Percentiles rank a stretch among this genome's conserved stretches.
Evolutionary conservation across 2,329 filamentous ascomycete genomes (phyloP).

Genomic region (Diplodia mutila): DNA sequence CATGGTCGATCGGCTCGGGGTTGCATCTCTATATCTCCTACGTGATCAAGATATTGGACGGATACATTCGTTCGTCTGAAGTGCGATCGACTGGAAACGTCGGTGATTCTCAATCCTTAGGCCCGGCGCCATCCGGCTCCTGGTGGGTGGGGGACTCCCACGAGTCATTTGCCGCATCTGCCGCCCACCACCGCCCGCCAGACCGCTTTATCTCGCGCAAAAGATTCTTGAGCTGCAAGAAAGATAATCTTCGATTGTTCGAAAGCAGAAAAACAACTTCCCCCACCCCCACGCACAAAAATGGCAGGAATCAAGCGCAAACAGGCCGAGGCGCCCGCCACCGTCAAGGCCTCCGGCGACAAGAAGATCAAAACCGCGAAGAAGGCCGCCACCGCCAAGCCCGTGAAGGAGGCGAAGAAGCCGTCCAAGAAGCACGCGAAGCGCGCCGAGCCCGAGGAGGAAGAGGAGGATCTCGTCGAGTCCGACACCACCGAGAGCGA

Average conservation of each 20-base stretch:
- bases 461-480: slow-evolving; percentile 39
- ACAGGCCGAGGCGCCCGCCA: slow-evolving; percentile 33
- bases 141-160: background rate
- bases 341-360: slow-evolving; percentile 29
- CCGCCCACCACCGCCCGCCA: slow-evolving; percentile 12
- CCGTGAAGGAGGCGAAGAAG: slow-evolving; percentile 37
- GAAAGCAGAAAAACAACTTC: background rate
- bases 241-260: slow-evolving; percentile 15
- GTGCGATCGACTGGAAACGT: background rate
- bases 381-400: slow-evolving; percentile 28
- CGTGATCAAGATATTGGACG: background rate
- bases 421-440: slow-evolving; percentile 36
- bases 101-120: background rate
- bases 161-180: slow-evolving; percentile 9
- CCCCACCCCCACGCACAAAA: background rate
- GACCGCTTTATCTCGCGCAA: slow-evolving; percentile 13
- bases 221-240: slow-evolving; percentile 1
- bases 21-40: background rate
- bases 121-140: background rate
- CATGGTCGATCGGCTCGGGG: background rate
- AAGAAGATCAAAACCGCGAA: slow-evolving; percentile 49
- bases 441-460: slow-evolving; percentile 35
- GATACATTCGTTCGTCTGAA: background rate
- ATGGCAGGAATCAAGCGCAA: slow-evolving; percentile 48
- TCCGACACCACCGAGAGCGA: slow-evolving; percentile 43